A percentile compares a stretch with the other conserved stretches of the same genome.
These are phyloP conservation scores for Barbarea vulgaris DNA, from an alignment of 345 rosid genomes.

Conservation along the genomic window DNA sequence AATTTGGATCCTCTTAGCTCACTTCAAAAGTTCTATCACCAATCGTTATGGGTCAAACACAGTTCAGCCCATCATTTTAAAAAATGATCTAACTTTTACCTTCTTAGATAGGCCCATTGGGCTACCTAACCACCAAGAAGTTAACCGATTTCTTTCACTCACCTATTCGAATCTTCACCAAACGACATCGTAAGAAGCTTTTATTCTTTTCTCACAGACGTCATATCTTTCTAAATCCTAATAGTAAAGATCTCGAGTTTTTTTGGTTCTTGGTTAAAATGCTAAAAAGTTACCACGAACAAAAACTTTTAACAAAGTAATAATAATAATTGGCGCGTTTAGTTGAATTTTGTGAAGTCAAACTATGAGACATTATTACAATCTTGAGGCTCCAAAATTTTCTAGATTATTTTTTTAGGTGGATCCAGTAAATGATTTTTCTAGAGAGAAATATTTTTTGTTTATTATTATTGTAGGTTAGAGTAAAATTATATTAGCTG, in stretches of 20 bases:
- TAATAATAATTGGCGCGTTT: slow-evolving; percentile 2
- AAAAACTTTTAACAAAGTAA: not conserved
- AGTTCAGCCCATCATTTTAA: slow-evolving; percentile 10
- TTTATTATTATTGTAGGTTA: not conserved
- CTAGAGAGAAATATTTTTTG: not conserved
- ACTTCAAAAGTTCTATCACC: not conserved
- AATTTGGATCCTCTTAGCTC: not conserved
- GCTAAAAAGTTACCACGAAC: not conserved
- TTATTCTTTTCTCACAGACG: not conserved
- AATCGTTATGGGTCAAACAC: slow-evolving; percentile 1
- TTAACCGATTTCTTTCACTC: not conserved
- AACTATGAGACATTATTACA: slow-evolving; percentile 23
- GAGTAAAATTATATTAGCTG: not conserved
- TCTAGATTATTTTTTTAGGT: not conserved
- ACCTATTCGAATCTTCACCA: not conserved
- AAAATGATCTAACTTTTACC: not conserved
- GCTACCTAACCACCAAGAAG: not conserved
- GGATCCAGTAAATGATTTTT: not conserved
- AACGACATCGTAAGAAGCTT: slow-evolving; percentile 15
- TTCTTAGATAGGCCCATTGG: not conserved
- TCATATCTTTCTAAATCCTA: not conserved
- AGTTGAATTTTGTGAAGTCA: slow-evolving; percentile 1
- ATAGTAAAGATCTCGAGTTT: not conserved
- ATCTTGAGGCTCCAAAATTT: slow-evolving; percentile 29
- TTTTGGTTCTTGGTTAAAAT: not conserved